Conservation (phyloP, 2,329 filamentous ascomycete species). For the Drechslerella stenobrocha region DNA sequence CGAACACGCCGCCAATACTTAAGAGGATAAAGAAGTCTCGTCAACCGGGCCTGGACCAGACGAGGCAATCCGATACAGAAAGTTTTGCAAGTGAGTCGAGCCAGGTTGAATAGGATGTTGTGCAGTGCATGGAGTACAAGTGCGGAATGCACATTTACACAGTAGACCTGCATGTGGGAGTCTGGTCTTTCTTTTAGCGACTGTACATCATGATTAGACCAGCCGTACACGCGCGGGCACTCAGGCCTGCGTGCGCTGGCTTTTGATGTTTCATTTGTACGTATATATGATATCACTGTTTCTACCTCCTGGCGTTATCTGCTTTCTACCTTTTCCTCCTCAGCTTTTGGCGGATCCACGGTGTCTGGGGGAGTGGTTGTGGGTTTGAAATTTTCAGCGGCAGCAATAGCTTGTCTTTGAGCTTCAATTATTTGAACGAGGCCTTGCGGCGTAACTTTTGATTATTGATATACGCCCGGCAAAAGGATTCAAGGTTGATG, state of each 20-base stretch:
- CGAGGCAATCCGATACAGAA: constrained; percentile 44
- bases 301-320: constrained; percentile 23
- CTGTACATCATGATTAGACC: constrained; percentile 29
- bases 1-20: constrained; percentile 5
- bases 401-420: background rate
- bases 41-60: constrained; percentile 19
- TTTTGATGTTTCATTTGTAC: constrained; percentile 29
- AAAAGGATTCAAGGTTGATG: background rate
- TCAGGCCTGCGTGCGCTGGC: background rate
- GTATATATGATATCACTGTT: constrained; percentile 33
- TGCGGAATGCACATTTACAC: constrained; percentile 5
- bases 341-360: constrained; percentile 10
- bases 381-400: constrained; percentile 1
- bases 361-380: constrained; percentile 23
- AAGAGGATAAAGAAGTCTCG: constrained; percentile 36
- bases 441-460: background rate
- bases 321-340: background rate
- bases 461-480: background rate
- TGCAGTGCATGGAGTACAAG: constrained; percentile 1
- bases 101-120: constrained; percentile 15
- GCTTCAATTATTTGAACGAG: background rate
- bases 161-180: constrained; percentile 10
- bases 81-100: constrained; percentile 45
- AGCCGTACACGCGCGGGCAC: background rate
- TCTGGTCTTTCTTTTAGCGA: constrained; percentile 12